Evolutionary conservation across 1,139 yeast genomes (phyloP), one percentile per base, ranked within the genome.

Genomic region (Kodamaea sp.): DNA sequence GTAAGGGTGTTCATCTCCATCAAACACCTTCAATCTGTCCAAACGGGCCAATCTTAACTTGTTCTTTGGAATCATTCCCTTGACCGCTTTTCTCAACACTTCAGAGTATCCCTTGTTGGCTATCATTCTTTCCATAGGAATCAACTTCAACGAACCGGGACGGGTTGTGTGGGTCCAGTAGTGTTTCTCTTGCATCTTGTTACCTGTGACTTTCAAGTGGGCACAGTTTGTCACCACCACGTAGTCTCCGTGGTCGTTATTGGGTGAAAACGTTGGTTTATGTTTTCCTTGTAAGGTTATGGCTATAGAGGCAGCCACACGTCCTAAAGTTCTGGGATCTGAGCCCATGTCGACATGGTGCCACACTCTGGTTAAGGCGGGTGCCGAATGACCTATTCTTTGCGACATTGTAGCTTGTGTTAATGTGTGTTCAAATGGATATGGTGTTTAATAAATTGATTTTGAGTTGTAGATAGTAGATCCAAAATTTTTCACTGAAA

Each of bases 51-150:
- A 78, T 59, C 97, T 78, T 46, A 83, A 76, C 54, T 83, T 80
- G 61, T 92, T 90, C 65, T 88, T 89, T 26, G 98, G 98, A 39
- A 92, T 72, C 99, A 92, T 92, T 39, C 95, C 95, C 46, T 87
- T 83, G 7, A 92, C 98, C 1, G 98, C 97, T 52, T 85, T 78
- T 51, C 64, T 76, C 48, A 92, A 66, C 13, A 89, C 66, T 57
- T 90, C 98, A 13, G 87, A 82, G 50, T 81, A 85, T 9, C 98
- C 98, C 54, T 83, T 82, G 59, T 89, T 83, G 38, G 73, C 78
- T 36, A 80, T 77, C 63, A 90, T 67, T 44, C 78, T 80, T 43
- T 81, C 81, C 95, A 92, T 84, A 15, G 96, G 82, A 31, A 81
- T 75, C 51, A 87, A 79, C 51, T 85, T 84, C 51, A 92, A 76